These are phyloP conservation scores for Eremothecium sinecaudum DNA, from an alignment of 1,139 yeast genomes.

Conservation along the genomic window DNA sequence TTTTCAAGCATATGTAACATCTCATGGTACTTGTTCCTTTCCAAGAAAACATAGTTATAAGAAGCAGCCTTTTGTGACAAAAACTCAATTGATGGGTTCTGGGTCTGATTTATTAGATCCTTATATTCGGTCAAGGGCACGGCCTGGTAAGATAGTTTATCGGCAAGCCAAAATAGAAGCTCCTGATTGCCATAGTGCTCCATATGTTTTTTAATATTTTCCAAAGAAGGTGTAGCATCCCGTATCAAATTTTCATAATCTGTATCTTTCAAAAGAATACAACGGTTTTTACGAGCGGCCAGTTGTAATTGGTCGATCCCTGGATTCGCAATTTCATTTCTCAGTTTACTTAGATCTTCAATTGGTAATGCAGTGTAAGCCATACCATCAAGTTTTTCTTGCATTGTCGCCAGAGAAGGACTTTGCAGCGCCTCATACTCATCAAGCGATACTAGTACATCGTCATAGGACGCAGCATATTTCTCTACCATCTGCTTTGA, in stretches of 20 bases:
- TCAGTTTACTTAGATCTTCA: conserved; percentile 18
- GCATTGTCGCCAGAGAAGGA: conserved; percentile 31
- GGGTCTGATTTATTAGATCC: conserved; percentile 21
- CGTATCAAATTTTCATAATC: conserved; percentile 11
- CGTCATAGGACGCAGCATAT: not conserved
- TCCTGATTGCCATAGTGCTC: not conserved
- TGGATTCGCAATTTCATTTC: conserved; percentile 18
- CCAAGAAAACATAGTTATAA: conserved; percentile 6
- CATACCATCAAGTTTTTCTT: conserved; percentile 28
- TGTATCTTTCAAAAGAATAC: conserved; percentile 25
- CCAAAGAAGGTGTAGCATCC: conserved; percentile 2
- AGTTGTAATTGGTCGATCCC: conserved; percentile 18
- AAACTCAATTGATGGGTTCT: conserved; percentile 6
- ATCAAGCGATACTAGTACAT: conserved; percentile 9
- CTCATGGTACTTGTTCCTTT: conserved; percentile 9
- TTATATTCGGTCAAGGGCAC: conserved; percentile 28
- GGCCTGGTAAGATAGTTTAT: not conserved
- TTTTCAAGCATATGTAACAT: conserved; percentile 23
- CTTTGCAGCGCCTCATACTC: conserved; percentile 20
- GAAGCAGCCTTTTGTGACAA: conserved; percentile 8
- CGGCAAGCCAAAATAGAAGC: conserved; percentile 3
- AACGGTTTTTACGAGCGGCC: conserved; percentile 24
- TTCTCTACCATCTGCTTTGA: not conserved
- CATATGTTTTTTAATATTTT: conserved; percentile 1
- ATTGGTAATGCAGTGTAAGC: conserved; percentile 16